Percentiles rank a stretch among this genome's conserved stretches.
Conservation (phyloP, 306 rosid genomes). For the Crotalaria pallida region DNA sequence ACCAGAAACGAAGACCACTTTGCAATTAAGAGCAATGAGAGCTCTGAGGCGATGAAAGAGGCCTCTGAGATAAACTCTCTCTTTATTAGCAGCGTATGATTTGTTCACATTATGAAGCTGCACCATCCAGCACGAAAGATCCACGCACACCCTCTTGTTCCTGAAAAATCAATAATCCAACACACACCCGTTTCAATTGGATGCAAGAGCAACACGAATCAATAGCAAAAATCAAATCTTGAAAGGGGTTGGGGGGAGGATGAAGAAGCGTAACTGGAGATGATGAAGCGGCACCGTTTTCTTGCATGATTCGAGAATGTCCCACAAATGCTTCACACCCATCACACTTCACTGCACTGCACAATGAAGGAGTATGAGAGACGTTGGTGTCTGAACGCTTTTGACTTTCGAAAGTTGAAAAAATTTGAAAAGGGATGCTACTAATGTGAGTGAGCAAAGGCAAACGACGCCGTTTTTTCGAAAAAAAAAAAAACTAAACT, state of each 20-base stretch:
- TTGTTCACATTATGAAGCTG: constrained; percentile 65
- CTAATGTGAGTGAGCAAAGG: no score
- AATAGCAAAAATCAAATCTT: background rate
- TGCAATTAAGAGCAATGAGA: constrained; percentile 74
- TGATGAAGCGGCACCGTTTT: constrained; percentile 69
- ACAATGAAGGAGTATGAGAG: constrained; percentile 14
- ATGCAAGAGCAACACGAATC: background rate
- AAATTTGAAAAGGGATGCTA: no score
- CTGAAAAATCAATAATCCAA: constrained; percentile 28
- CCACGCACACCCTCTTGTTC: constrained; percentile 81
- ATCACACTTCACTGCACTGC: constrained; percentile 25
- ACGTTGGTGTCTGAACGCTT: background rate
- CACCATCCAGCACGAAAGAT: constrained; percentile 86
- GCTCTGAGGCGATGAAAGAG: constrained; percentile 82
- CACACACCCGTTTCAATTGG: background rate
- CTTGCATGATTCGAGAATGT: constrained; percentile 81
- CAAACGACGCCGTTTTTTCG: no score
- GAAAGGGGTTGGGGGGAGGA: no score
- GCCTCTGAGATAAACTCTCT: constrained; percentile 56
- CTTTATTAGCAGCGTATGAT: constrained; percentile 41
- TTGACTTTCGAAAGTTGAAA: no score
- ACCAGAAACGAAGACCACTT: constrained; percentile 62
- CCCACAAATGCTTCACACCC: constrained; percentile 87
- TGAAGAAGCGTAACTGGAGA: constrained; percentile 50
- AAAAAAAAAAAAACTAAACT: no score